Evolutionary conservation across 495 filamentous ascomycete genomes (phyloP).

Genomic region (Daldinia childiae): DNA sequence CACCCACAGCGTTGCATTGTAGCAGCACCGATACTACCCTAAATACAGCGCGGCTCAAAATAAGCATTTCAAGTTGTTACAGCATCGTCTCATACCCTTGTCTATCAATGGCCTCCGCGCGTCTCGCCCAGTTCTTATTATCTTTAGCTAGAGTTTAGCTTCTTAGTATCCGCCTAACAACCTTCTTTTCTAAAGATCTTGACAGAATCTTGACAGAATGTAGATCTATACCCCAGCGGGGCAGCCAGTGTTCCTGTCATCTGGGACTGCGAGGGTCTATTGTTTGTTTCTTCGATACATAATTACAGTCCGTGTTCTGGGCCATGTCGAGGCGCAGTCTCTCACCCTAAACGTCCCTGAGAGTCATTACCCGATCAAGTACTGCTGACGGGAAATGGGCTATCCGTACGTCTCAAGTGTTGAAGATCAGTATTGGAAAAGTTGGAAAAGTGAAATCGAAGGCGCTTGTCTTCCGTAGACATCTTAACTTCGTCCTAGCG

Average conservation of each 20-base stretch:
- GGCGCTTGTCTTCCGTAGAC: constrained; percentile 16
- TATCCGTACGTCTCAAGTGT: constrained; percentile 36
- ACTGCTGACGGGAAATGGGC: constrained; percentile 24
- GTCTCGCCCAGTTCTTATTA: constrained; percentile 28
- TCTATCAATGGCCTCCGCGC: constrained; percentile 14
- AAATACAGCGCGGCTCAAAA: constrained; percentile 37
- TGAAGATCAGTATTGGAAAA: constrained; percentile 29
- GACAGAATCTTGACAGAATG: background rate
- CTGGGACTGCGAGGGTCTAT: constrained; percentile 21
- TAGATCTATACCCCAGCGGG: constrained; percentile 28
- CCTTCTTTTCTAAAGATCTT: constrained; percentile 36
- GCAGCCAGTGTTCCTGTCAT: constrained; percentile 30
- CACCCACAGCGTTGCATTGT: constrained; percentile 33
- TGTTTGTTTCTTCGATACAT: constrained; percentile 31
- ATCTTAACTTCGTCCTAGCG: constrained; percentile 18
- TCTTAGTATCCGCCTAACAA: constrained; percentile 36
- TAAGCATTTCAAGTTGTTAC: constrained; percentile 34
- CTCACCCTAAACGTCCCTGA: constrained; percentile 17
- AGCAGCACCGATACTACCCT: background rate
- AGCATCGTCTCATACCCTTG: constrained; percentile 41
- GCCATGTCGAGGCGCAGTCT: constrained; percentile 26
- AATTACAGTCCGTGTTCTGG: constrained; percentile 2
- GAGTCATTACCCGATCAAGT: constrained; percentile 30
- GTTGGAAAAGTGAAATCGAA: constrained; percentile 10
- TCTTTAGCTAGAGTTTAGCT: background rate